Evolutionary conservation across 306 rosid species (phyloP).

Genomic region (Casuarina equisetifolia): DNA sequence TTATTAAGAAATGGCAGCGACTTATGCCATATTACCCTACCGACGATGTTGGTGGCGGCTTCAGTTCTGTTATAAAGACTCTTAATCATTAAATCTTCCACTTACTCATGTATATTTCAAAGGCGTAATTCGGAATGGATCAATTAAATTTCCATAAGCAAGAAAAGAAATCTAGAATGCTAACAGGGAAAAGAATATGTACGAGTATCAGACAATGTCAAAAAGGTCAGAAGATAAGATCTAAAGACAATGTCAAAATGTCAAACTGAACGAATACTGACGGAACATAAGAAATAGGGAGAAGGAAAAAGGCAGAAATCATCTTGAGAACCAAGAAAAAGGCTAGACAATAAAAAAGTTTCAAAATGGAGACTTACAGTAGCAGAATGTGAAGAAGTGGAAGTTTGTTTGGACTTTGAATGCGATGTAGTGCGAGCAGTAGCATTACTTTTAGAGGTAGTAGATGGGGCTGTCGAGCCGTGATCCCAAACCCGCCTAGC

Average conservation of each 20-base stretch:
- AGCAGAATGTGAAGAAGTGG: conserved; percentile 22
- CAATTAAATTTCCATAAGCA: neutral
- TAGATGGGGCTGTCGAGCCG: conserved; percentile 5
- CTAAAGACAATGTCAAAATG: neutral
- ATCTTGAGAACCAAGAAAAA: neutral
- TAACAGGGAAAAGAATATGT: too few species aligned
- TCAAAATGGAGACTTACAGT: conserved; percentile 8
- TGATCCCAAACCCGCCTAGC: conserved; percentile 60
- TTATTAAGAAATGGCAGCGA: neutral
- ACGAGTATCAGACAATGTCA: neutral
- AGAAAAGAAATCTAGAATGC: neutral
- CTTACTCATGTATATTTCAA: neutral
- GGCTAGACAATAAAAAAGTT: neutral
- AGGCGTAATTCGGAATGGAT: neutral
- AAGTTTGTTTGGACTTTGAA: conserved; percentile 31
- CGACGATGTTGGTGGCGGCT: too few species aligned
- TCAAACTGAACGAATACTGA: neutral
- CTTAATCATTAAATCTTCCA: neutral
- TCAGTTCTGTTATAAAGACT: neutral
- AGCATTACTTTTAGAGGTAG: neutral
- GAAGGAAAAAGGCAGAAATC: neutral
- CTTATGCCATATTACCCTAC: neutral
- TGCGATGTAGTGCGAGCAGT: conserved; percentile 15
- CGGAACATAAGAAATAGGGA: too few species aligned
- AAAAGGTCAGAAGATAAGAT: too few species aligned